Evolutionary conservation across 352 stramenopile genomes (phyloP).

Genomic region (Elongisporangium anandrum): DNA sequence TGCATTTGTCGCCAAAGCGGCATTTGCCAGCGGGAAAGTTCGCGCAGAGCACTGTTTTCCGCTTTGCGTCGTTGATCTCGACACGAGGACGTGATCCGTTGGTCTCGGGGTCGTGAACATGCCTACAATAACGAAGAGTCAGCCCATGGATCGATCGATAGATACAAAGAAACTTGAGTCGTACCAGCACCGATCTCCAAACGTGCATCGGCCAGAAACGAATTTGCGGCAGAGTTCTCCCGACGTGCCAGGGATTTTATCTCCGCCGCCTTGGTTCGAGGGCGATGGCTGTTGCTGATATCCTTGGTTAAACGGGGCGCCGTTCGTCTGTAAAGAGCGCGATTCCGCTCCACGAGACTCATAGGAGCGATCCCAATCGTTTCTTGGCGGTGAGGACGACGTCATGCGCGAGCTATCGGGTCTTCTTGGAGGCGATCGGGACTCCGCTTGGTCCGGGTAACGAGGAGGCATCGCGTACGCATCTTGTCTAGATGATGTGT

Average conservation of each 20-base stretch:
- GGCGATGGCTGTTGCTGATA: conserved; percentile 1
- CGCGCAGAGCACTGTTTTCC: conserved; percentile 76
- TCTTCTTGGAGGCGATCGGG: conserved; percentile 9
- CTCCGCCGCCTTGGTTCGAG: conserved; percentile 5
- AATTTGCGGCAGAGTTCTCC: conserved; percentile 79
- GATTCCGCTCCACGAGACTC: background rate
- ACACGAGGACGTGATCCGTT: conserved; percentile 8
- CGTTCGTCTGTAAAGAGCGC: background rate
- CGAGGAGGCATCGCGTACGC: background rate
- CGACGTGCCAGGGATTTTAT: conserved; percentile 35
- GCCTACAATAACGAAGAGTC: no score
- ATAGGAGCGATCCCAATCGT: background rate
- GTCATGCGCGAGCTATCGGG: conserved; percentile 2
- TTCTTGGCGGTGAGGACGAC: background rate
- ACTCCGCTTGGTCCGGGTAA: background rate
- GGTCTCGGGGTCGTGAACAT: conserved; percentile 43
- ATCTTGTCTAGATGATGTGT: conserved; percentile 23
- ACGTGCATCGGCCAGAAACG: conserved; percentile 56
- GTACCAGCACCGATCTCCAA: conserved; percentile 84
- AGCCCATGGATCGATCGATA: no score
- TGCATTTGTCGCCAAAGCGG: conserved; percentile 83
- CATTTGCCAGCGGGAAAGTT: conserved; percentile 72
- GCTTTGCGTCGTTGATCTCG: conserved; percentile 42
- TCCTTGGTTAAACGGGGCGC: background rate
- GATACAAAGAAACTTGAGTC: no score